Base-by-base conservation (phyloP, 768 basidiomycete species). In the Auricularia heimuer region DNA sequence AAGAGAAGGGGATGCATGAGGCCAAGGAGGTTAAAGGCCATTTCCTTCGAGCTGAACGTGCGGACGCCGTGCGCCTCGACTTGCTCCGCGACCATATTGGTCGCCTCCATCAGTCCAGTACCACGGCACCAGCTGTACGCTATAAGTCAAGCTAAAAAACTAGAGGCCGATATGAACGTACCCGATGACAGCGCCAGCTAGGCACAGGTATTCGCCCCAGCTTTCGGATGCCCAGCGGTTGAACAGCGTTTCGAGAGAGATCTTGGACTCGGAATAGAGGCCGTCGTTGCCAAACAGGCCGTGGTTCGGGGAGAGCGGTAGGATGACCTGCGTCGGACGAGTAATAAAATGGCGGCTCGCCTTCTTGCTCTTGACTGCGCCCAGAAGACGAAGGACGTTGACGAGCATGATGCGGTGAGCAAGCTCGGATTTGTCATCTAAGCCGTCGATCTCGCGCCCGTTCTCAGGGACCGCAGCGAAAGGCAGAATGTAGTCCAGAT, bases 21-120 rank as follows among this genome's bases (percentile, higher is more conserved):
- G 66, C 97, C 96, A 64, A 99, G 88, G 71, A 99, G 94, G 77
- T 99, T 99, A 86, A 99, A 99, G 0, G 97, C 95, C 97, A 98
- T 99, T 78, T 99, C 97, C 80, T 98, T 98, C 35, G 97, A 90
- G 0, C 96, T 98, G 85, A 98, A 99, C 1, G 97, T 99, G 69
- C 97, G 86, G 65, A 97, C 92, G 67, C 97, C 97, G 67, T 89
- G 83, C 65, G 86, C 83, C 78, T 99, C 97, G 54, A 99, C 83
- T 63, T 94, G 93, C 65, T 95, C 91, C 34, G 97, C 94, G 63
- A 98, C 89, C 54, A 89, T 92, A 78, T 95, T 95, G 54, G 93
- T 95, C 3, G 94, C 89, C 65, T 84, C 88, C 97, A 99, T 98
- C 62, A 99, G 79, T 65, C 96, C 95, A 10, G 97, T 99, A 37